These are phyloP conservation scores for Arabidopsis arenosa DNA, from an alignment of 345 rosid species.

Conservation along the genomic window DNA sequence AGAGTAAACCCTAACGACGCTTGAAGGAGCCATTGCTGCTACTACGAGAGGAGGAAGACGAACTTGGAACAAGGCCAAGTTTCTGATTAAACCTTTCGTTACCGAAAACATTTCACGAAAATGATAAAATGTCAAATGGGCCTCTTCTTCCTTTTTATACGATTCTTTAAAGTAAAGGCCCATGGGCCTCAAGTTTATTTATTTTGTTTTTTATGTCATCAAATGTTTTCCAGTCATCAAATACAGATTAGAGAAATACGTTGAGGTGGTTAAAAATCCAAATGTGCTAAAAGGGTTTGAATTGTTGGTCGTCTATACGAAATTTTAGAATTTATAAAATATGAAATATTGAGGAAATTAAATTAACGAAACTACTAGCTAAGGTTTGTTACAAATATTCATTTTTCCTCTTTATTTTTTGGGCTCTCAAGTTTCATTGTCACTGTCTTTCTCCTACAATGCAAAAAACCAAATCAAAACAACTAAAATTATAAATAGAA, in stretches of 20 bases:
- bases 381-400: constrained; percentile 8
- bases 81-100: constrained; percentile 54
- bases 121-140: constrained; percentile 23
- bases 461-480: not conserved
- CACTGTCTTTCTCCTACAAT: constrained; percentile 48
- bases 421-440: constrained; percentile 41
- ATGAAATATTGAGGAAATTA: not conserved
- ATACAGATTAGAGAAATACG: not conserved
- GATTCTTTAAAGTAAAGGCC: not conserved
- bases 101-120: constrained; percentile 39
- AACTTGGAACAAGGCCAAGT: constrained; percentile 37
- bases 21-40: constrained; percentile 52
- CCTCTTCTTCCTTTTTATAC: constrained; percentile 27
- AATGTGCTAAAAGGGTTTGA: not conserved
- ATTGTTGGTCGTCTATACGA: not conserved
- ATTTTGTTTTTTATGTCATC: not conserved
- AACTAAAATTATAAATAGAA: not conserved
- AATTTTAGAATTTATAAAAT: not conserved
- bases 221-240: not conserved
- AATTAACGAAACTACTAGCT: constrained; percentile 4
- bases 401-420: not conserved
- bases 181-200: constrained; percentile 6
- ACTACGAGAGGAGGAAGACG: constrained; percentile 49
- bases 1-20: constrained; percentile 58
- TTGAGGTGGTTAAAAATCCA: not conserved